Base-by-base conservation (phyloP, 352 stramenopile genomes). In the Blastocystis sp. region DNA sequence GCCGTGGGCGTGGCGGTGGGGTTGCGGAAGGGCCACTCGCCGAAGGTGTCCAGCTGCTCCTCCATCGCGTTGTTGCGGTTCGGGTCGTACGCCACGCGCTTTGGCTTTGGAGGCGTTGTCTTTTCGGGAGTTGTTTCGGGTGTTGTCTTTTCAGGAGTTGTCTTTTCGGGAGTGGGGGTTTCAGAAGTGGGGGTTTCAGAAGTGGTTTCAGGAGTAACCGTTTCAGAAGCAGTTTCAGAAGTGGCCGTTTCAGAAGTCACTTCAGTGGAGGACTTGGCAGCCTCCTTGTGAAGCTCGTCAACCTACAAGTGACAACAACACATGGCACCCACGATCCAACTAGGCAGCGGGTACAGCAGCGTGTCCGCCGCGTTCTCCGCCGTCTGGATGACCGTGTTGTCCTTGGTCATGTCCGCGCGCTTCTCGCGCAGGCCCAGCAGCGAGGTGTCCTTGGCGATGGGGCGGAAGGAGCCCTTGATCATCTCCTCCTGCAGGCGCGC, bases 41-140 rank as follows among this genome's bases (percentile, higher is more conserved):
- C 61, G 59, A 59, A 86, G 11, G 41, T 78, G 65, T 88, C 53
- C 56, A 93, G 89, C 86, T 91, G 71, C 62, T 62, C 65, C 67
- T 92, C 91, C 38, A 93, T 89, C 59, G 90, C 91, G 38, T 53
- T 62, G 41, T 62, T 41, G 28, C 53, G 59, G 19, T 69, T 28
- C 45, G 19, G 21, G 41, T 76, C 23, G 48, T 76, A 76, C 0
- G 19, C 1, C 59, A 34, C 9, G 34, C n/a, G 34, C 52, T 56
- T 48, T 3, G 14, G 1, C 41, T 17, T 14, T 21, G 28, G 11
- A 10, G 4, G 28, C 0, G 19, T 76, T 45, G 10, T 59, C 21
- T 56, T 56, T 14, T 56, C 48, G 1, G 48, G 48, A 56, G 48
- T 56, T 56, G 5, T 56, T 38, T 71, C 23, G 9, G 5, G 28